Conservation (phyloP, 2,329 filamentous ascomycete genomes). For the Daldinia sp. region DNA sequence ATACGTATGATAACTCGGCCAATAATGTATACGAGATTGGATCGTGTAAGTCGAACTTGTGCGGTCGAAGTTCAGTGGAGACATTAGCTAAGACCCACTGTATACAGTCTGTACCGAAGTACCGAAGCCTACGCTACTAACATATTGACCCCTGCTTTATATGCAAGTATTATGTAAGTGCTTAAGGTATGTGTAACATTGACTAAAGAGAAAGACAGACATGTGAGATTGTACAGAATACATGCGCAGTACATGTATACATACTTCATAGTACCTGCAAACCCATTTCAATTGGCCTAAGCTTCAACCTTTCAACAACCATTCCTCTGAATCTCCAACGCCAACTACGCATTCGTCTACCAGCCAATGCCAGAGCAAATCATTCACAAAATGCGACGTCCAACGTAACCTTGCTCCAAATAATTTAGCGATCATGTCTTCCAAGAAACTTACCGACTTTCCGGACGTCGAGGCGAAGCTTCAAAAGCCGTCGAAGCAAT, state of each 20-base stretch:
- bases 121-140: background rate
- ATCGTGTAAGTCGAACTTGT: background rate
- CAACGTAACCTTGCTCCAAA: conserved; percentile 6
- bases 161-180: conserved; percentile 8
- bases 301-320: conserved; percentile 3
- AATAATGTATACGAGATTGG: background rate
- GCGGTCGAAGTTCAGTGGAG: background rate
- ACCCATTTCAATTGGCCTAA: background rate
- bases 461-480: conserved; percentile 82
- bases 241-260: no score
- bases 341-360: background rate
- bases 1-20: background rate
- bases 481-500: conserved; percentile 83
- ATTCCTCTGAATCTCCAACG: conserved; percentile 12
- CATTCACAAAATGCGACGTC: conserved; percentile 32
- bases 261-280: background rate
- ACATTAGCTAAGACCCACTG: background rate
- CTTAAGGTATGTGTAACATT: background rate
- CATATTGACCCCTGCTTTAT: background rate
- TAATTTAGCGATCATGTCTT: conserved; percentile 55
- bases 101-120: background rate
- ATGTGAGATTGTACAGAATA: background rate
- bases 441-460: conserved; percentile 67
- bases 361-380: background rate
- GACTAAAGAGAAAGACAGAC: background rate